phyloP scores from a whole-genome alignment of 768 basidiomycete genomes.

The Hygrophorus russula region DNA sequence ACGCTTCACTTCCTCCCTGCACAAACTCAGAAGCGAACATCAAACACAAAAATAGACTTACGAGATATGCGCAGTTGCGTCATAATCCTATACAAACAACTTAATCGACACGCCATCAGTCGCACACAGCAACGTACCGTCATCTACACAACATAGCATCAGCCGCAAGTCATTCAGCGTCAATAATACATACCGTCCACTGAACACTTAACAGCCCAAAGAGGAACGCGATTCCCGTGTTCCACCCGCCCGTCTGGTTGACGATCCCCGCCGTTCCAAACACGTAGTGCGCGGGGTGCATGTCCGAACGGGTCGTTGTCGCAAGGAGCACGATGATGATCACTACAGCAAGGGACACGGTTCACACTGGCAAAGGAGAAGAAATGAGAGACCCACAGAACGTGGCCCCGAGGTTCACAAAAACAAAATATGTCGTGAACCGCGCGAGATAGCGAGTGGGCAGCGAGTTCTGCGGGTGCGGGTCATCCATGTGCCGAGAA shows the following conservation, averaged over 20 bases:
- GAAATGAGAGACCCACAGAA: conserved; percentile 34
- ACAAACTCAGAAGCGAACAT: conserved; percentile 1
- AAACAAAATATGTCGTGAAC: conserved; percentile 70
- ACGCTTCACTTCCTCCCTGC: conserved; percentile 67
- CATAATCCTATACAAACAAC: conserved; percentile 45
- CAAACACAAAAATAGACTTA: conserved; percentile 23
- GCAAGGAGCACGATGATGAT: conserved; percentile 81
- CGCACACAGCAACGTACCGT: no score
- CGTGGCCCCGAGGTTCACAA: conserved; percentile 78
- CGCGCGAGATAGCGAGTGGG: conserved; percentile 66
- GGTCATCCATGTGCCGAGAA: background rate
- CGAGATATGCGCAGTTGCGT: conserved; percentile 77
- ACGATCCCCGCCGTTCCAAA: conserved; percentile 66
- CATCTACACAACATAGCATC: no score
- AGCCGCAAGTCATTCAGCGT: background rate
- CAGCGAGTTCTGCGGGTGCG: conserved; percentile 44
- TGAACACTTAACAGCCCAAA: conserved; percentile 82
- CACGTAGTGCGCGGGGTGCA: conserved; percentile 73
- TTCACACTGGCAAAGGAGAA: background rate
- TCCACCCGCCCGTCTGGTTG: conserved; percentile 76
- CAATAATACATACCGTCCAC: conserved; percentile 53
- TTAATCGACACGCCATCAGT: background rate
- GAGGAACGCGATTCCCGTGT: conserved; percentile 70
- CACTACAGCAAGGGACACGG: conserved; percentile 27
- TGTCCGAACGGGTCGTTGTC: conserved; percentile 57